Conservation (phyloP, 345 rosid genomes). For the Barbarea vulgaris region DNA sequence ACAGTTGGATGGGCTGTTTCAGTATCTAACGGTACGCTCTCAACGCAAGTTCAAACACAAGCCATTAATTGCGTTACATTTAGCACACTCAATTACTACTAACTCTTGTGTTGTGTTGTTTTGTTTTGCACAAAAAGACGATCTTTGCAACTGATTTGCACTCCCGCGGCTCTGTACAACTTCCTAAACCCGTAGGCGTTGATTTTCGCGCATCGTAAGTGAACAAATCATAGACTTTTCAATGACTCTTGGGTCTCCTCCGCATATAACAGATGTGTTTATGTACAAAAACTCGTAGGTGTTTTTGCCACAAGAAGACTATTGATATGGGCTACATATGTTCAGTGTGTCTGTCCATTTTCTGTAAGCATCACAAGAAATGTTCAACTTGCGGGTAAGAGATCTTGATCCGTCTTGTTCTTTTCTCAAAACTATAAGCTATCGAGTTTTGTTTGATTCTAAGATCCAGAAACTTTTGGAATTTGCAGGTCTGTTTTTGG, state of each 20-base stretch:
- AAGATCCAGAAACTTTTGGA: background rate
- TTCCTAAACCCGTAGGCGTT: conserved; percentile 89
- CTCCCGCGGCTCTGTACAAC: conserved; percentile 79
- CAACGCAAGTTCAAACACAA: conserved; percentile 12
- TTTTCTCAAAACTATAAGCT: conserved; percentile 10
- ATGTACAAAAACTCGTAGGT: conserved; percentile 54
- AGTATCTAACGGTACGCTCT: conserved; percentile 67
- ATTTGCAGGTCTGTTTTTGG: conserved; percentile 78
- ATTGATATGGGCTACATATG: conserved; percentile 96
- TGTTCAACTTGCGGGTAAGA: conserved; percentile 93
- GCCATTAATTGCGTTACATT: background rate
- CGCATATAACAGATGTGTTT: background rate
- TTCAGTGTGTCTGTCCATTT: conserved; percentile 92
- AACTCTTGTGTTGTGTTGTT: conserved; percentile 7
- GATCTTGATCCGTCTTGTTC: conserved; percentile 8
- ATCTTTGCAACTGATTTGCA: conserved; percentile 90
- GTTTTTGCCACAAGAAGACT: conserved; percentile 94
- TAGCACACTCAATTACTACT: background rate
- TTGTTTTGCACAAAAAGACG: conserved; percentile 54
- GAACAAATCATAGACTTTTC: background rate
- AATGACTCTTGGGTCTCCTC: background rate
- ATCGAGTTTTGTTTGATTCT: conserved; percentile 8
- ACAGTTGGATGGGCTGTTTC: conserved; percentile 86
- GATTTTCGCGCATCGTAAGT: conserved; percentile 97
- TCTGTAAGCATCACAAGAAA: conserved; percentile 90